Conservation (phyloP, 768 basidiomycete species). For the Tylopilus rubrobrunneus region DNA sequence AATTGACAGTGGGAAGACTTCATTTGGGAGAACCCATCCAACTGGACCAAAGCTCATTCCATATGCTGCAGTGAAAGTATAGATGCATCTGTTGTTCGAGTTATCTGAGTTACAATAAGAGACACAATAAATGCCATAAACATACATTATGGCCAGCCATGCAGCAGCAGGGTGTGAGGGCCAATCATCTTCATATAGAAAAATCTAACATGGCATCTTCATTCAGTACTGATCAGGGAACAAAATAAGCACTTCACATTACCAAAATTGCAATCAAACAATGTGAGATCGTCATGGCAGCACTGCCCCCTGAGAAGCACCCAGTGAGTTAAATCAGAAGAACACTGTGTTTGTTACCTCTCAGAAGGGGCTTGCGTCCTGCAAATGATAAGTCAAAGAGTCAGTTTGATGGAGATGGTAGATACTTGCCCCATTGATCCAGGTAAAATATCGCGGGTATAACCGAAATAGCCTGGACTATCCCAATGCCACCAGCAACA, state of each 20-base stretch:
- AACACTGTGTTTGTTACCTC: conserved; percentile 31
- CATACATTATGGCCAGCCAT: conserved; percentile 68
- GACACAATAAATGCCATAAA: conserved; percentile 1
- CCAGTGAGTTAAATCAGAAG: not conserved
- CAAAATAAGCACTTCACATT: conserved; percentile 1
- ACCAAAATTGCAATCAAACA: conserved; percentile 63
- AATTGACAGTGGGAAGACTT: conserved; percentile 77
- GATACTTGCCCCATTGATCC: conserved; percentile 52
- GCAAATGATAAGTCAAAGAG: not conserved
- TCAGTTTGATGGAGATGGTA: not conserved
- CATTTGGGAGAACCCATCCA: conserved; percentile 80
- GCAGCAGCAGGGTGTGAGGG: conserved; percentile 50
- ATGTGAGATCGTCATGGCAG: conserved; percentile 63
- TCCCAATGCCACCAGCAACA: conserved; percentile 75
- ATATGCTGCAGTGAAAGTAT: conserved; percentile 73
- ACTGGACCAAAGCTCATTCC: conserved; percentile 77
- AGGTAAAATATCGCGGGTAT: conserved; percentile 70
- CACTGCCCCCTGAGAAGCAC: conserved; percentile 45
- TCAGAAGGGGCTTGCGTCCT: conserved; percentile 65
- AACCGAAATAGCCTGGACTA: conserved; percentile 74
- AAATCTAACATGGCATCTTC: conserved; percentile 34
- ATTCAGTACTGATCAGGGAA: not conserved
- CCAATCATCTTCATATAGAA: conserved; percentile 55
- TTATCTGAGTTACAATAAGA: not conserved
- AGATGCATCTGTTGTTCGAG: conserved; percentile 47